These are phyloP conservation scores for Celoporthe dispersa DNA, from an alignment of 2,329 filamentous ascomycete genomes.

Conservation along the genomic window DNA sequence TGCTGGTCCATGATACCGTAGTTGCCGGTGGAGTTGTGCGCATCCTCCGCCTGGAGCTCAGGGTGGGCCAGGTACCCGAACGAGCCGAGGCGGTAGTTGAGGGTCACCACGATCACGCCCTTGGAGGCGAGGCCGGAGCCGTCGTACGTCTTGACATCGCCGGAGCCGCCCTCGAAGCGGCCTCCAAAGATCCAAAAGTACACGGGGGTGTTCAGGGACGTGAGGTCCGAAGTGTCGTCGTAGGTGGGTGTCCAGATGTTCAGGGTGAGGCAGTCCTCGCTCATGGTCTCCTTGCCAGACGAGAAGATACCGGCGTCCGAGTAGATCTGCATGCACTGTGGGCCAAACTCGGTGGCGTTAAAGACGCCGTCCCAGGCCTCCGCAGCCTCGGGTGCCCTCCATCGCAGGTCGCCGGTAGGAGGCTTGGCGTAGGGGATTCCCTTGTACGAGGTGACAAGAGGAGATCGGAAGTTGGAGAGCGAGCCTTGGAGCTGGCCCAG, in stretches of 20 bases:
- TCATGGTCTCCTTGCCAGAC: not conserved
- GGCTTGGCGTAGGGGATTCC: not conserved
- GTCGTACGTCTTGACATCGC: slow-evolving; percentile 51
- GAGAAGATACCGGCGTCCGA: not conserved
- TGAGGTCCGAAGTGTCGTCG: not conserved
- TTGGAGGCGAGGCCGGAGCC: slow-evolving; percentile 62
- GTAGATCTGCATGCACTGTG: not conserved
- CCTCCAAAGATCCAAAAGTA: slow-evolving; percentile 48
- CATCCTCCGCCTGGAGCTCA: slow-evolving; percentile 46
- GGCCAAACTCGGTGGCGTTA: not conserved
- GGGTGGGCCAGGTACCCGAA: slow-evolving; percentile 71
- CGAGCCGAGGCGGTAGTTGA: slow-evolving; percentile 77
- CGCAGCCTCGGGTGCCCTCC: not conserved
- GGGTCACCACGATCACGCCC: slow-evolving; percentile 69
- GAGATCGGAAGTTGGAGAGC: not conserved
- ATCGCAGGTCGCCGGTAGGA: not conserved
- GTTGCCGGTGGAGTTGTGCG: slow-evolving; percentile 54
- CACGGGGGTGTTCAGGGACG: not conserved
- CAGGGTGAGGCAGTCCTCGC: not conserved
- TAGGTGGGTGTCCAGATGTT: not conserved
- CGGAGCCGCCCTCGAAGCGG: slow-evolving; percentile 50
- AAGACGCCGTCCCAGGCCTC: not conserved
- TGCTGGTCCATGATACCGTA: slow-evolving; percentile 71
- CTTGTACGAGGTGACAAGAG: not conserved
- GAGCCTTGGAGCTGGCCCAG: not conserved